These are phyloP conservation scores for Candida andamanensis DNA, from an alignment of 805 yeast species.

Conservation along the genomic window DNA sequence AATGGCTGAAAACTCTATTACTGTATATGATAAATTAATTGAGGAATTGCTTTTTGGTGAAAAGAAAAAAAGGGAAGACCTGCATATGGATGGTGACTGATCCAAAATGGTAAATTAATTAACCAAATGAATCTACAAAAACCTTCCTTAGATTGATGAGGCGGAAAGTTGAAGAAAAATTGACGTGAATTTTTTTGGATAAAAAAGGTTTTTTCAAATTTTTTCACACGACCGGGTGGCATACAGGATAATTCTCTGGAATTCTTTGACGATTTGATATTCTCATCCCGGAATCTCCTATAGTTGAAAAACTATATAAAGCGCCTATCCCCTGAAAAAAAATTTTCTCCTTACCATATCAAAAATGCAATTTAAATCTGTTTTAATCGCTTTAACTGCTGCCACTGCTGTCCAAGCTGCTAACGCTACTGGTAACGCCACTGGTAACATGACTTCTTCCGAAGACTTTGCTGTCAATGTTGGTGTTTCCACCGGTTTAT, in stretches of 20 bases:
- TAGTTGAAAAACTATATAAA: conserved; percentile 5
- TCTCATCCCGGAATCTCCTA: not conserved
- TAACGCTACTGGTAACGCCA: conserved; percentile 20
- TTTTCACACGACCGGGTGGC: too few relatives aligned
- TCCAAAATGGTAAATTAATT: too few relatives aligned
- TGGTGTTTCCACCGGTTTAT: conserved; percentile 25
- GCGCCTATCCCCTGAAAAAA: conserved; percentile 1
- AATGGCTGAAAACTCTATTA: too few relatives aligned
- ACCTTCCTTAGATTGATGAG: too few relatives aligned
- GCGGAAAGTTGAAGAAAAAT: too few relatives aligned
- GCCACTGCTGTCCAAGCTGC: conserved; percentile 34
- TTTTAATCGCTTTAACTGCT: conserved; percentile 35
- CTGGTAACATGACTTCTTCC: conserved; percentile 16
- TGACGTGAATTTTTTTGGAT: too few relatives aligned
- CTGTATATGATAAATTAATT: too few relatives aligned
- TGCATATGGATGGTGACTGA: too few relatives aligned
- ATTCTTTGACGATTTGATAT: not conserved
- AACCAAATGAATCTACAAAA: too few relatives aligned
- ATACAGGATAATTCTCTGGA: not conserved
- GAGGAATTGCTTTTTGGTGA: too few relatives aligned
- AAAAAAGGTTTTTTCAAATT: too few relatives aligned
- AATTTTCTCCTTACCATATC: conserved; percentile 2
- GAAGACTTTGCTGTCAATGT: conserved; percentile 18
- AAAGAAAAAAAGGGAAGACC: too few relatives aligned
- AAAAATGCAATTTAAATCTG: conserved; percentile 37